These are phyloP conservation scores for Mayamaea pseudoterrestris DNA, from an alignment of 108 stramenopile genomes.

Conservation along the genomic window DNA sequence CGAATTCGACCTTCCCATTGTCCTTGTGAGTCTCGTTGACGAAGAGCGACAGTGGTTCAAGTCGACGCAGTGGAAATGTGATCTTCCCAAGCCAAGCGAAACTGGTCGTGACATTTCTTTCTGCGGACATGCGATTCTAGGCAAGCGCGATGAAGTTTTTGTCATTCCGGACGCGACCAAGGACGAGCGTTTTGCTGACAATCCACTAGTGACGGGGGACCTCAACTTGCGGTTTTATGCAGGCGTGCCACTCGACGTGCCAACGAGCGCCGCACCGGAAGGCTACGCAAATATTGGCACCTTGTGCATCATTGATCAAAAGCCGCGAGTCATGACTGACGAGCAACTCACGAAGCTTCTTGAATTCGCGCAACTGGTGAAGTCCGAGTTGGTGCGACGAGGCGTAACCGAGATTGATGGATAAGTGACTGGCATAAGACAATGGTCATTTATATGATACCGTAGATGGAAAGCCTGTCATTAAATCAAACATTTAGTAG, in stretches of 20 bases:
- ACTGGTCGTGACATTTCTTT: constrained; percentile 60
- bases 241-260: constrained; percentile 42
- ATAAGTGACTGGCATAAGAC: too few relatives aligned
- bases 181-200: constrained; percentile 57
- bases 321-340: constrained; percentile 13
- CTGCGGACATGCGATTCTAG: constrained; percentile 49
- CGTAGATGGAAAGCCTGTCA: too few relatives aligned
- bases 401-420: too few relatives aligned
- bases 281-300: constrained; percentile 48
- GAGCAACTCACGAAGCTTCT: neutral
- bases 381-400: neutral
- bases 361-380: neutral
- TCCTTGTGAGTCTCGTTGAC: constrained; percentile 54
- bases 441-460: too few relatives aligned
- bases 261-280: constrained; percentile 13
- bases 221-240: constrained; percentile 69
- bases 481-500: too few relatives aligned
- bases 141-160: constrained; percentile 19
- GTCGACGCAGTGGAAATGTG: constrained; percentile 16
- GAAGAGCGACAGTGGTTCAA: constrained; percentile 68
- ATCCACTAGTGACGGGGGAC: constrained; percentile 49
- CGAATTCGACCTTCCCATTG: constrained; percentile 63
- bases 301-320: constrained; percentile 64
- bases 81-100: constrained; percentile 9
- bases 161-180: constrained; percentile 46